A percentile compares a stretch with the other conserved stretches of the same genome.
Evolutionary conservation across 176 grass and related monocot species (phyloP).

Genomic region (Urochloa ruziziensis): DNA sequence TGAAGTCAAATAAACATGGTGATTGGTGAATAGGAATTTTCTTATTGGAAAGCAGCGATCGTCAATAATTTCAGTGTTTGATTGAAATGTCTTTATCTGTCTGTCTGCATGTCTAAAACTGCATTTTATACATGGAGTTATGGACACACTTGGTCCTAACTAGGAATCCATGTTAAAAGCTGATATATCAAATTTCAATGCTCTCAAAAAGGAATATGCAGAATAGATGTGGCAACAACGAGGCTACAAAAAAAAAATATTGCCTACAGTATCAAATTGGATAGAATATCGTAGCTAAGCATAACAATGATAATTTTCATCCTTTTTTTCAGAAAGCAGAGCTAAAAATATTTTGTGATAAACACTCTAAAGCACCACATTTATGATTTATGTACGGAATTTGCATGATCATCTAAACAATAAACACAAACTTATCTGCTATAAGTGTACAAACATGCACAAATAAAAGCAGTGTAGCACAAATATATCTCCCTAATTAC

Average conservation of each 20-base stretch:
- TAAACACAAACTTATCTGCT: neutral
- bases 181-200: neutral
- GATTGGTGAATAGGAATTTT: neutral
- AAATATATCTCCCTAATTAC: neutral
- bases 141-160: neutral
- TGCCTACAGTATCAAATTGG: neutral
- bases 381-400: neutral
- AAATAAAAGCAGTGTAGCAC: neutral
- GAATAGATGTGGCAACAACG: neutral
- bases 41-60: neutral
- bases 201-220: neutral
- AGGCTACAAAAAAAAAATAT: neutral
- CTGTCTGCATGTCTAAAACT: neutral
- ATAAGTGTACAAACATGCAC: neutral
- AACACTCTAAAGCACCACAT: neutral
- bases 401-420: neutral
- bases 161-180: constrained; percentile 12
- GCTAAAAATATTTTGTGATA: neutral
- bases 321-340: neutral
- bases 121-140: constrained; percentile 12
- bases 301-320: neutral
- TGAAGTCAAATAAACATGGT: neutral
- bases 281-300: neutral
- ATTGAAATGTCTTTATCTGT: constrained; percentile 1
- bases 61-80: constrained; percentile 8